Base-by-base conservation (phyloP, 2,329 filamentous ascomycete genomes). In the Monilinia polystroma region DNA sequence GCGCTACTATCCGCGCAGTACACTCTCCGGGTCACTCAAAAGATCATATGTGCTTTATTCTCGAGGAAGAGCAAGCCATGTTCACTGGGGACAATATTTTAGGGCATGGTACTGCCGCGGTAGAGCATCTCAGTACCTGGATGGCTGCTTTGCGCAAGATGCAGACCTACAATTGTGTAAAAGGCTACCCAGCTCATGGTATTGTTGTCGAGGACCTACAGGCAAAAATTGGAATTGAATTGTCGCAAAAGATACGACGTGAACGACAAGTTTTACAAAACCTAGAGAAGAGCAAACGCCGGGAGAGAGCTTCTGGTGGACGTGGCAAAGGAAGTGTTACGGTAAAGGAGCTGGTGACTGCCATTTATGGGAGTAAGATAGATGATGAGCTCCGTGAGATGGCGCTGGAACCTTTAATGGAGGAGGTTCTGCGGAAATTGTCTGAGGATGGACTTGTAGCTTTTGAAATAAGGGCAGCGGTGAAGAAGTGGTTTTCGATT, bases 21-120 rank as follows among this genome's bases (percentile, higher is more conserved):
- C 80, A 87, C 75, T 84, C 83, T 8, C 88, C 88, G 0, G 88
- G 93, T 0, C 93, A 97, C 75, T 90, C 93, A 0, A 80, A 80
- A 2, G 93, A 97, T 74, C 93, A 97, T 77, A 88, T 93, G 82
- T 87, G 84, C 26, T 90, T 96, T 73, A 77, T 92, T 3, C 78
- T 95, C 11, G 83, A 87, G 55, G 90, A 95, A 71, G 83, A 95
- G 73, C 83, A 91, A 70, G 88, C 90, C 56, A 86, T 96, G 79
- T 93, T 96, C 77, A 95, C 92, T 0, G 92, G 90, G 8, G 92
- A 96, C 78, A 94, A 93, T 74, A 87, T 96, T 5, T 82, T 96
- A 2, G 92, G 92, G 1, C 90, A 96, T 66, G 91, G 92, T 12
- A 94, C 90, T 2, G 87, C 89, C 6, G 91, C 93, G 0, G 94